phyloP scores from a whole-genome alignment of 768 basidiomycete species.

The Termitomyces sp. region DNA sequence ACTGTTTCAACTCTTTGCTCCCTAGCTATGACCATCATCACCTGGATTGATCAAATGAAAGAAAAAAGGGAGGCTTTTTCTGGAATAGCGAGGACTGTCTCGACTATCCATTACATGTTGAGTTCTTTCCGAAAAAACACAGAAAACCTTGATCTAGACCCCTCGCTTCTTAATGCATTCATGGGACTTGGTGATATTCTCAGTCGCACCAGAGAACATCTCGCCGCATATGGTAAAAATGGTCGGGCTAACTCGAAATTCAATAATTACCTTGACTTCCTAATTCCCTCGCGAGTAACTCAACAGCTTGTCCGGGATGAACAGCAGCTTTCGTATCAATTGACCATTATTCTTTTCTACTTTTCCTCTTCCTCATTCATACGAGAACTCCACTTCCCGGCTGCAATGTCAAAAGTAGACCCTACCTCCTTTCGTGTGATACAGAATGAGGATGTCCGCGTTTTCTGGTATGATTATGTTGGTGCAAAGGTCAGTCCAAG shows the following conservation, averaged over 20 bases:
- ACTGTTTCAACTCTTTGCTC: slow-evolving; percentile 12
- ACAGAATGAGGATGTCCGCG: slow-evolving; percentile 1
- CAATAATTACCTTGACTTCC: slow-evolving; percentile 3
- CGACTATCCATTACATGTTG: slow-evolving; percentile 10
- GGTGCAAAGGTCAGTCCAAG: slow-evolving; percentile 17
- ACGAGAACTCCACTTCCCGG: not conserved
- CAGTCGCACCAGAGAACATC: slow-evolving; percentile 12
- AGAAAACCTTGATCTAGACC: slow-evolving; percentile 8
- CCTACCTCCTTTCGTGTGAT: not conserved
- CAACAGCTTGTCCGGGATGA: slow-evolving; percentile 12
- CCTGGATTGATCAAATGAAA: slow-evolving; percentile 13
- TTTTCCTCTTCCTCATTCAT: slow-evolving; percentile 12
- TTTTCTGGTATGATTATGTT: slow-evolving; percentile 21
- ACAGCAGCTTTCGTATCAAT: slow-evolving; percentile 12
- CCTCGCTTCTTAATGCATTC: slow-evolving; percentile 12
- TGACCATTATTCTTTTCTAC: slow-evolving; percentile 12
- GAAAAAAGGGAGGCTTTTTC: slow-evolving; percentile 13
- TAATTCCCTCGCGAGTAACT: slow-evolving; percentile 9
- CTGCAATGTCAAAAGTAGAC: not conserved
- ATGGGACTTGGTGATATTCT: slow-evolving; percentile 14
- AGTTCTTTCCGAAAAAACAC: slow-evolving; percentile 7
- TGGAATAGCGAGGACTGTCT: slow-evolving; percentile 7
- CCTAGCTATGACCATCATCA: slow-evolving; percentile 9
- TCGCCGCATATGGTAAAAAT: not conserved
- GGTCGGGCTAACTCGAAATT: slow-evolving; percentile 2